phyloP scores from a whole-genome alignment of 2,329 filamentous ascomycete species.

The Chrysoporthe austroafricana region DNA sequence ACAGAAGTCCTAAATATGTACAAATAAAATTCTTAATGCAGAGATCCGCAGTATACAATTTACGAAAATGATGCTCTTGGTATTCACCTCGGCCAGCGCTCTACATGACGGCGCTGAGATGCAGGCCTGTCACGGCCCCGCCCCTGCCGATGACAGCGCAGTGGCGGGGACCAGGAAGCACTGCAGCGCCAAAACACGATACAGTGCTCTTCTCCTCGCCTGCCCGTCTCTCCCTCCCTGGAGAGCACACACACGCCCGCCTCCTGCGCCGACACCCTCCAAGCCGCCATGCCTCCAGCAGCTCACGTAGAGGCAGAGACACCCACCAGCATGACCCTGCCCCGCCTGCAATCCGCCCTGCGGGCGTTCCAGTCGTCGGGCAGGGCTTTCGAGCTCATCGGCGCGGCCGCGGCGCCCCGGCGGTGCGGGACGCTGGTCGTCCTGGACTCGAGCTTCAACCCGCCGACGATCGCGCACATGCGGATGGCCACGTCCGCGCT shows the following conservation, averaged over 20 bases:
- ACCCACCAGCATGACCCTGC: conserved; percentile 17
- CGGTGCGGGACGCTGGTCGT: conserved; percentile 51
- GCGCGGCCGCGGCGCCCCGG: conserved; percentile 29
- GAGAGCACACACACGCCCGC: background rate
- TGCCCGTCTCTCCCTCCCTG: background rate
- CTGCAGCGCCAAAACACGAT: background rate
- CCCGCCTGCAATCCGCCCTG: conserved; percentile 21
- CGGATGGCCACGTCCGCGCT: conserved; percentile 59
- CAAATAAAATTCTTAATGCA: no score
- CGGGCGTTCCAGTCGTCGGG: conserved; percentile 23
- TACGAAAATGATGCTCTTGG: background rate
- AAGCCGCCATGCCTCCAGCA: conserved; percentile 8
- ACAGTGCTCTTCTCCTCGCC: background rate
- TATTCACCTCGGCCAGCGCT: background rate
- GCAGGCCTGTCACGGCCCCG: background rate
- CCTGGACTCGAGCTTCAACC: conserved; percentile 72
- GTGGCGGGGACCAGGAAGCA: no score
- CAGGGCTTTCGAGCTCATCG: conserved; percentile 23
- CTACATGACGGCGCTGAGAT: background rate
- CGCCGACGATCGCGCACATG: conserved; percentile 65
- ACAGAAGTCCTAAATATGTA: background rate
- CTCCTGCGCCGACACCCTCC: background rate
- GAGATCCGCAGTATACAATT: background rate
- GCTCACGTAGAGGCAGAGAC: background rate
- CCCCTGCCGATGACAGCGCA: background rate